Evolutionary conservation across 2,329 filamentous ascomycete species (phyloP), one percentile per base, ranked within the genome.

Genomic region (Canariomyces notabilis): DNA sequence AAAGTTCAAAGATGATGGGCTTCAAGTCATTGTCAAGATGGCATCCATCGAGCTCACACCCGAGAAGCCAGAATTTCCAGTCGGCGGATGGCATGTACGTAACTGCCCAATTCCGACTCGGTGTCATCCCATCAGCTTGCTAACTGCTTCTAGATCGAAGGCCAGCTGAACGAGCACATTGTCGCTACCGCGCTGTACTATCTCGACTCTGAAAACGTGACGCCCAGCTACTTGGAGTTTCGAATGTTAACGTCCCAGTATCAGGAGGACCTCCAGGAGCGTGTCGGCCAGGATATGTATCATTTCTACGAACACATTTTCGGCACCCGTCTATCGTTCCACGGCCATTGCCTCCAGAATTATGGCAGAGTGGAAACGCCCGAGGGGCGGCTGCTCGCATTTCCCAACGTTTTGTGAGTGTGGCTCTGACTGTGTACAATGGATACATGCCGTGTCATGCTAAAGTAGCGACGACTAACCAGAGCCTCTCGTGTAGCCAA

Each of bases 11-110:
- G 56, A 68, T 1, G 59, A 61, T 5, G 73, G 74, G 2, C 57
- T 85, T 3, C 82, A 86, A 54, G 61, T 85, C 29, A 79, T 85
- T 40, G 73, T 83, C 23, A 83, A 84, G 57, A 67, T 86, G 52
- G 72, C 77, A 1, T 75, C 71, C 29, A 75, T 83, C 41, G 69
- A 81, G 34, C 66, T 84, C 2, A 78, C 72, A 0, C 78, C 79
- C 0, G 73, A 76, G 8, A 73, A 77, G 23, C 74, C 77, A 0
- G 58, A 57, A 0, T 82, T 75, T 51, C 56, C 64, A 0, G 67
- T 64, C 3, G 72, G 72, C 1, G 58, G 58, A 2, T 79, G 74
- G 73, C 75, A 77, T 49, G 64, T 73, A 36, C 50, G 59, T 52
- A 12, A 23, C 31, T 14, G 8, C 7, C 32, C 4, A 6, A 3